phyloP scores from a whole-genome alignment of 768 basidiomycete genomes.

The Psilocybe subaeruginosa region DNA sequence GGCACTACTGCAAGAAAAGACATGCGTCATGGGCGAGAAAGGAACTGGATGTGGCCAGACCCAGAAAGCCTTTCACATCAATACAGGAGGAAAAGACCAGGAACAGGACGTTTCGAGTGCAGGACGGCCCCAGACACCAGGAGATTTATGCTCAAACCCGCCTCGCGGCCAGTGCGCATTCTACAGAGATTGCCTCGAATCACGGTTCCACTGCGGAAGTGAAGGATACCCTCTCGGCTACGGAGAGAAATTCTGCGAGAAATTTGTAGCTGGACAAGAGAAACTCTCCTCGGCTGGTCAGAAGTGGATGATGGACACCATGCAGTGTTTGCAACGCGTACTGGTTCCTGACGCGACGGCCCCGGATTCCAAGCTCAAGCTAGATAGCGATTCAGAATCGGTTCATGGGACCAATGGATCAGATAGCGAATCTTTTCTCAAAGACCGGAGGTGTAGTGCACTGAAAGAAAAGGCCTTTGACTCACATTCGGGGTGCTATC shows the following conservation, averaged over 20 bases:
- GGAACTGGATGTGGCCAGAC: not conserved
- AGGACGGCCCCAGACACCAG: not conserved
- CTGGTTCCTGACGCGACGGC: slow-evolving; percentile 38
- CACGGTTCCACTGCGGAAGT: slow-evolving; percentile 46
- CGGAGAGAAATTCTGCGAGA: slow-evolving; percentile 42
- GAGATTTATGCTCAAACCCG: slow-evolving; percentile 31
- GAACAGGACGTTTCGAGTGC: not conserved
- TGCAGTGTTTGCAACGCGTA: slow-evolving; percentile 47
- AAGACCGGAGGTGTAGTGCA: slow-evolving; percentile 29
- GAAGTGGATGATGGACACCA: slow-evolving; percentile 46
- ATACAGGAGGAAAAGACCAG: not conserved
- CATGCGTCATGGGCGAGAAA: not conserved
- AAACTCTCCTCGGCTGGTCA: slow-evolving; percentile 35
- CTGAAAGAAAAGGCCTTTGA: slow-evolving; percentile 41
- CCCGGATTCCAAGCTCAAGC: not conserved
- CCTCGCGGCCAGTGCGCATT: slow-evolving; percentile 42
- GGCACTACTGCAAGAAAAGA: not conserved
- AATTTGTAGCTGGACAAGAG: slow-evolving; percentile 33
- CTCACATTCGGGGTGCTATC: slow-evolving; percentile 45
- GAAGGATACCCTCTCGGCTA: slow-evolving; percentile 46
- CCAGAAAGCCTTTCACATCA: not conserved
- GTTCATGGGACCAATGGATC: not conserved
- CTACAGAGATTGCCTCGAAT: slow-evolving; percentile 47
- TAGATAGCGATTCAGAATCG: not conserved
- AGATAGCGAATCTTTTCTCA: not conserved